phyloP scores from a whole-genome alignment of 2,329 filamentous ascomycete genomes.

The Colletotrichum euphorbiae region DNA sequence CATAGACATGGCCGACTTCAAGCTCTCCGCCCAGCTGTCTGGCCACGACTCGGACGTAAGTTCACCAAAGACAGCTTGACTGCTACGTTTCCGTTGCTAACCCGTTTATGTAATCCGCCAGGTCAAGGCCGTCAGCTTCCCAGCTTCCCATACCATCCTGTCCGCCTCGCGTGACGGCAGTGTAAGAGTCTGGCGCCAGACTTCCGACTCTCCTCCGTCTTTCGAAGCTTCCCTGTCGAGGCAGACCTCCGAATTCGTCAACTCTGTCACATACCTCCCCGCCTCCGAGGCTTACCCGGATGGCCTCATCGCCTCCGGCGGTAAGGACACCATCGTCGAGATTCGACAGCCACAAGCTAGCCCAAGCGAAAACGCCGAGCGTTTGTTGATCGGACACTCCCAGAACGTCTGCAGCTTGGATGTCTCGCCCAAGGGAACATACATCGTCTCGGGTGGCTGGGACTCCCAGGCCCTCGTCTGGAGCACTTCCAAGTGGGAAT shows the following conservation, averaged over 20 bases:
- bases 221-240: slow-evolving; percentile 85
- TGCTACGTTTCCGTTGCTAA: slow-evolving; percentile 20
- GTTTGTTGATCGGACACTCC: slow-evolving; percentile 85
- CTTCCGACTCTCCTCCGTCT: slow-evolving; percentile 71
- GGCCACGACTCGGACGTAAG: slow-evolving; percentile 95
- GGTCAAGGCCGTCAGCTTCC: slow-evolving; percentile 90
- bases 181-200: slow-evolving; percentile 85
- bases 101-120: slow-evolving; percentile 51
- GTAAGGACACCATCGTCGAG: slow-evolving; percentile 93
- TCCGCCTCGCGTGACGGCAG: slow-evolving; percentile 94
- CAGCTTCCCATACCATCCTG: slow-evolving; percentile 76
- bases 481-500: slow-evolving; percentile 88
- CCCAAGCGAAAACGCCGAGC: slow-evolving; percentile 82
- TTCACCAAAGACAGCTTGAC: slow-evolving; percentile 16
- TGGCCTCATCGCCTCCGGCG: slow-evolving; percentile 87
- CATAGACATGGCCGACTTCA: slow-evolving; percentile 80
- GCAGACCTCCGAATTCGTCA: slow-evolving; percentile 88
- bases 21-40: slow-evolving; percentile 88
- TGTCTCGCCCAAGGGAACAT: slow-evolving; percentile 76
- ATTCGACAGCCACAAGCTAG: slow-evolving; percentile 78
- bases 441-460: slow-evolving; percentile 93
- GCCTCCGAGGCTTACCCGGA: slow-evolving; percentile 76
- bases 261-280: slow-evolving; percentile 81
- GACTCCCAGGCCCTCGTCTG: slow-evolving; percentile 89
- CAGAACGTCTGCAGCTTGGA: slow-evolving; percentile 91